Percentiles rank a stretch among this genome's conserved stretches.
phyloP scores from a whole-genome alignment of 2,329 filamentous ascomycete species.

The Helotiales sp. region DNA sequence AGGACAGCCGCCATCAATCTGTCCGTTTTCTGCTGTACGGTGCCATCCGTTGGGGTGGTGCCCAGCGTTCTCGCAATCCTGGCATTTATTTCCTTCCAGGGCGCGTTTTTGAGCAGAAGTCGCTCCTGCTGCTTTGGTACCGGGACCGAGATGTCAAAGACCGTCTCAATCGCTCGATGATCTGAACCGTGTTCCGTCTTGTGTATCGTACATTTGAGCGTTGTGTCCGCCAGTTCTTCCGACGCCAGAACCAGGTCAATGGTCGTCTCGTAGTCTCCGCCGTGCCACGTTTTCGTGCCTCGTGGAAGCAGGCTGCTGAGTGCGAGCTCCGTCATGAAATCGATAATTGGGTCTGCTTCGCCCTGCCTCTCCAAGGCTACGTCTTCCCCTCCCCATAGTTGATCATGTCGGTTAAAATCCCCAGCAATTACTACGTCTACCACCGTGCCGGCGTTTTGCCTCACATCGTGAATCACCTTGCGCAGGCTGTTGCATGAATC shows the following conservation, averaged over 20 bases:
- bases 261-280: conserved; percentile 31
- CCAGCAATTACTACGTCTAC: too few species aligned
- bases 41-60: conserved; percentile 10
- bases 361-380: too few species aligned
- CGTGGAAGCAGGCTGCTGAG: too few species aligned
- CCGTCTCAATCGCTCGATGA: conserved; percentile 42
- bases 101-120: conserved; percentile 40
- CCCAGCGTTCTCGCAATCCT: conserved; percentile 11
- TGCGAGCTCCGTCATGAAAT: too few species aligned
- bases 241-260: conserved; percentile 39
- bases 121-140: conserved; percentile 20
- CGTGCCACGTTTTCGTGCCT: too few species aligned
- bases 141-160: conserved; percentile 37
- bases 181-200: conserved; percentile 42
- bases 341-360: too few species aligned
- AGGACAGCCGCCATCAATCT: conserved; percentile 26
- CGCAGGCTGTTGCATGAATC: too few species aligned
- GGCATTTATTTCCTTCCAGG: conserved; percentile 23
- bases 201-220: conserved; percentile 30
- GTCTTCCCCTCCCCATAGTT: too few species aligned
- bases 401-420: too few species aligned
- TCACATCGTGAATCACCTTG: too few species aligned
- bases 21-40: conserved; percentile 27
- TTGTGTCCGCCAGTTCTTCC: conserved; percentile 32
- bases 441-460: too few species aligned